phyloP scores from a whole-genome alignment of 1,139 yeast genomes.

The Magnusiomyces paraingens region DNA sequence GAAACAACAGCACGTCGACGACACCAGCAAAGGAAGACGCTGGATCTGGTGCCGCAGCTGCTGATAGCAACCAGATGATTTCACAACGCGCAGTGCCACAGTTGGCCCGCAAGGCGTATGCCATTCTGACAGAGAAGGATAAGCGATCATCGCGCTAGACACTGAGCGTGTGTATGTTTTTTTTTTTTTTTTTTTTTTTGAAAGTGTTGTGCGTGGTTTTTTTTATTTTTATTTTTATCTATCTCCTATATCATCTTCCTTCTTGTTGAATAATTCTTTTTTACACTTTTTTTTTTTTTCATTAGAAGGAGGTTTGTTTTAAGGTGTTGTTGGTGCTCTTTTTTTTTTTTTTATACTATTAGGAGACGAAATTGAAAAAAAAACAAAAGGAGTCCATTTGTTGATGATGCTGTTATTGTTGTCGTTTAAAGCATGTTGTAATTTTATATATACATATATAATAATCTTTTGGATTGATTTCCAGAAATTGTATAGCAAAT shows the following conservation, averaged over 20 bases:
- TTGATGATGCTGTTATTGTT: too few species aligned
- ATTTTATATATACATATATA: too few species aligned
- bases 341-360: background rate
- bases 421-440: too few species aligned
- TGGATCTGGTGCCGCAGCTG: background rate
- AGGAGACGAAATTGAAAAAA: background rate
- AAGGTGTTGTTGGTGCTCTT: background rate
- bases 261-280: background rate
- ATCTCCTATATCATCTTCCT: background rate
- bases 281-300: background rate
- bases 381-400: background rate
- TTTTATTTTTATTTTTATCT: background rate
- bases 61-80: conserved; percentile 2
- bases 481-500: too few species aligned
- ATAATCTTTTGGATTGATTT: too few species aligned
- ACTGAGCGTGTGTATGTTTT: background rate
- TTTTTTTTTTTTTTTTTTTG: background rate
- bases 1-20: too few species aligned
- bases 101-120: conserved; percentile 9
- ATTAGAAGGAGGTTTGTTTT: background rate
- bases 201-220: background rate
- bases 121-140: background rate
- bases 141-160: background rate
- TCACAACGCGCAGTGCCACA: conserved; percentile 17
- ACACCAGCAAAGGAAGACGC: background rate